Conservation (phyloP, 352 stramenopile genomes). For the Globisporangium mamillatum region DNA sequence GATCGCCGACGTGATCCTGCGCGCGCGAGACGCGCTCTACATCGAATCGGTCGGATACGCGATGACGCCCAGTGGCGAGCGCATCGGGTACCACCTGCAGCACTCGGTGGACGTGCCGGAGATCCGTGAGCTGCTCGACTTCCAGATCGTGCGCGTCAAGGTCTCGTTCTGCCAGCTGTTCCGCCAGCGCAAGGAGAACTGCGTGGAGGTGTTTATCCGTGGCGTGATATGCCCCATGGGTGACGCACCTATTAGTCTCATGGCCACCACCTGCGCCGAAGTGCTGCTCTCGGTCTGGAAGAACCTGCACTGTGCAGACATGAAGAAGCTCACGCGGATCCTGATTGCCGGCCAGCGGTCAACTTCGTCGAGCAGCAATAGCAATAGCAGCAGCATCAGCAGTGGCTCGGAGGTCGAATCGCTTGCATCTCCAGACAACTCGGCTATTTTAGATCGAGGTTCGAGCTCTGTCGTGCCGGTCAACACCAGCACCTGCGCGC, state of each 20-base stretch:
- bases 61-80: constrained; percentile 25
- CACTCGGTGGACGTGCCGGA: constrained; percentile 41
- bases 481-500: too few relatives aligned
- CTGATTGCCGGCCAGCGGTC: background rate
- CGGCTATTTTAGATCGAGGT: too few relatives aligned
- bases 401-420: background rate
- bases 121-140: constrained; percentile 17
- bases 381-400: background rate
- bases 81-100: constrained; percentile 46
- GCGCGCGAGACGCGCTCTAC: constrained; percentile 40
- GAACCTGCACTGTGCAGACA: constrained; percentile 12
- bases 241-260: background rate
- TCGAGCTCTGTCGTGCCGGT: too few relatives aligned
- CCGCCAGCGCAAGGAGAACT: background rate
- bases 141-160: constrained; percentile 10
- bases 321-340: constrained; percentile 15
- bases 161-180: constrained; percentile 12
- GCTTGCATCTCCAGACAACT: background rate
- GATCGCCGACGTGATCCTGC: constrained; percentile 26
- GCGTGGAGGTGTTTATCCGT: constrained; percentile 8
- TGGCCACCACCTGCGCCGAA: constrained; percentile 1
- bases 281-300: constrained; percentile 1
- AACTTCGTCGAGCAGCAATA: background rate
- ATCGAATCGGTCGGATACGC: constrained; percentile 37
- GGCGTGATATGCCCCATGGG: constrained; percentile 2